Base-by-base conservation (phyloP, 495 filamentous ascomycete genomes). In the Aspergillus cavernicola region DNA sequence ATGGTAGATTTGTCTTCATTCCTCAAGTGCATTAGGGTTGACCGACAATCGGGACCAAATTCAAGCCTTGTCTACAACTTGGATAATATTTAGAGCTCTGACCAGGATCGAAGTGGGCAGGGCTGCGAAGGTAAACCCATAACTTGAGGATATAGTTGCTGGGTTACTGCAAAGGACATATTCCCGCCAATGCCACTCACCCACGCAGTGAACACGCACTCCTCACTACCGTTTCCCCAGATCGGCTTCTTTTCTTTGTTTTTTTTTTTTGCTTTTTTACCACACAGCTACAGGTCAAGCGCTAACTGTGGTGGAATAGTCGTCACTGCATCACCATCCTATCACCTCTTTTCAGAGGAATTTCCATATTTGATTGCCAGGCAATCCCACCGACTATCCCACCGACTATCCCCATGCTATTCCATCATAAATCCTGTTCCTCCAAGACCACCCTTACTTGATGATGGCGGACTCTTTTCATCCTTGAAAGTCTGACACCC, bases 141-240 rank as follows among this genome's bases (percentile, higher is more conserved):
- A 9, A 28, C 24, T 28, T 28, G 9, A 4, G 4, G 24, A 28
- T 28, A 28, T 28, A 28, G 28, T 46, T 46, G 24, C 43, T 33
- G 28, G 44, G 31, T 35, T 29, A 18, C 28, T n/a, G 4, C 9
- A 28, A 28, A 28, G 4, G 24, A n/a, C n/a, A n/a, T n/a, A 29
- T n/a, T 51, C 55, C 32, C 24, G 24, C 29, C 58, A 64, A 59
- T 64, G 58, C 62, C 56, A 63, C 57, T 55, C 60, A 60, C 56
- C 55, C 52, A 58, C 40, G 26, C 51, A 60, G 36, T 50, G 52
- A 28, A 41, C 62, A 61, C 62, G 53, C 58, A 61, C 62, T 53
- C 42, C 51, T 54, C 47, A 46, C 54, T 53, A 58, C 61, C 52
- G 32, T 53, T 53, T 58, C 55, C 56, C 59, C 56, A 60, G 56